Evolutionary conservation across 305 asterid genomes (phyloP).

Genomic region (Fraxinus nigra): DNA sequence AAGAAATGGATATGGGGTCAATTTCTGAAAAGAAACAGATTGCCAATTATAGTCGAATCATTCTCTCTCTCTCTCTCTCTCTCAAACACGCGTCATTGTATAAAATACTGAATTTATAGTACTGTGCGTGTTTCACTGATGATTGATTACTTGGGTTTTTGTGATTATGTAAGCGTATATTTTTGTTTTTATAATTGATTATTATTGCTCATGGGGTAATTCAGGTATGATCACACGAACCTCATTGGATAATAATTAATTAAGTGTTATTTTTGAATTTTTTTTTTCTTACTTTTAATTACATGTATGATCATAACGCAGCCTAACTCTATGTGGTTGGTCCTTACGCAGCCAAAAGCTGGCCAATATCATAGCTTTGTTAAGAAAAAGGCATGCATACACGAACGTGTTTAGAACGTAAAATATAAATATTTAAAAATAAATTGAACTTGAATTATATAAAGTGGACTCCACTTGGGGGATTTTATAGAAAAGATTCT

Average conservation of each 20-base stretch:
- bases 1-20: slow-evolving; percentile 30
- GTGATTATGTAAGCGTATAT: not conserved
- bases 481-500: not conserved
- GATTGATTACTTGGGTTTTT: not conserved
- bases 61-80: not conserved
- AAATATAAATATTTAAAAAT: too few species aligned
- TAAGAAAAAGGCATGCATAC: too few species aligned
- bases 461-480: not conserved
- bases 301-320: not conserved
- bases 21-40: not conserved
- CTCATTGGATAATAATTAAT: not conserved
- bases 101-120: not conserved
- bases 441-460: too few species aligned
- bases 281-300: not conserved
- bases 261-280: not conserved
- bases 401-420: too few species aligned
- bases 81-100: not conserved
- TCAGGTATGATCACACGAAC: not conserved
- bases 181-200: not conserved
- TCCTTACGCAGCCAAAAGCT: not conserved
- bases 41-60: slow-evolving; percentile 41
- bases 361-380: not conserved
- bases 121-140: not conserved
- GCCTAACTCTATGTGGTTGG: too few species aligned
- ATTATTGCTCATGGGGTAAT: not conserved